A percentile compares a stretch with the other conserved stretches of the same genome.
Conservation (phyloP, 2,329 filamentous ascomycete species). For the Orbilia brochopaga region DNA sequence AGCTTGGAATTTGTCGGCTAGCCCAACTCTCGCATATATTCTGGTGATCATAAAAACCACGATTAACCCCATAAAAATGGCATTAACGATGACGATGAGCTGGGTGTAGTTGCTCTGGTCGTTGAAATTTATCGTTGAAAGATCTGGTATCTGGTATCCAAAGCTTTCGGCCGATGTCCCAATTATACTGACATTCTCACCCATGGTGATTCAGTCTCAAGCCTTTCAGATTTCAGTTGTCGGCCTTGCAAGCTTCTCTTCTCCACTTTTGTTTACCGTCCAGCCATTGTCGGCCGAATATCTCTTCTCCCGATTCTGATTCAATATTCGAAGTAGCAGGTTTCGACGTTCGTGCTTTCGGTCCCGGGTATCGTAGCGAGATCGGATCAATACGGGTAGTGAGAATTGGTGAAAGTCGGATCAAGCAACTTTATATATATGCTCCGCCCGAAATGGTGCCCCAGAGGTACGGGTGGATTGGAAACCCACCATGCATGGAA, state of each 20-base stretch:
- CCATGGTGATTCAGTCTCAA: conserved; percentile 28
- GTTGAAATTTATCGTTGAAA: conserved; percentile 43
- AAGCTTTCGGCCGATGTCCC: conserved; percentile 44
- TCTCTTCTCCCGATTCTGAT: not conserved
- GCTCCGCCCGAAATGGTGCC: too few relatives aligned
- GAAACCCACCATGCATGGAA: too few relatives aligned
- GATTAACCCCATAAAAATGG: conserved; percentile 42
- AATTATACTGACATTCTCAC: conserved; percentile 14
- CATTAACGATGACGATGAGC: conserved; percentile 36
- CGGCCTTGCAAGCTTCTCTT: not conserved
- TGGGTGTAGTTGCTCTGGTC: conserved; percentile 38
- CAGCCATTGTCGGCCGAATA: not conserved
- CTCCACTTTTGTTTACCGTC: not conserved
- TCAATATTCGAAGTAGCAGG: not conserved
- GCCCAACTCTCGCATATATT: conserved; percentile 43
- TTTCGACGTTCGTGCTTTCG: too few relatives aligned
- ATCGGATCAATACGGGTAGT: too few relatives aligned
- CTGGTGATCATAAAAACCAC: conserved; percentile 42
- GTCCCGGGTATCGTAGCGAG: too few relatives aligned
- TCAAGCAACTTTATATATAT: too few relatives aligned
- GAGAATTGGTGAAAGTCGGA: too few relatives aligned
- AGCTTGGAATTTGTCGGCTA: conserved; percentile 40
- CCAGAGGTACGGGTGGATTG: too few relatives aligned
- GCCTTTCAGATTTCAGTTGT: conserved; percentile 5
- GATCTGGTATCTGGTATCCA: conserved; percentile 44